phyloP scores from a whole-genome alignment of 257 asterid species.

The Solanum rostratum region DNA sequence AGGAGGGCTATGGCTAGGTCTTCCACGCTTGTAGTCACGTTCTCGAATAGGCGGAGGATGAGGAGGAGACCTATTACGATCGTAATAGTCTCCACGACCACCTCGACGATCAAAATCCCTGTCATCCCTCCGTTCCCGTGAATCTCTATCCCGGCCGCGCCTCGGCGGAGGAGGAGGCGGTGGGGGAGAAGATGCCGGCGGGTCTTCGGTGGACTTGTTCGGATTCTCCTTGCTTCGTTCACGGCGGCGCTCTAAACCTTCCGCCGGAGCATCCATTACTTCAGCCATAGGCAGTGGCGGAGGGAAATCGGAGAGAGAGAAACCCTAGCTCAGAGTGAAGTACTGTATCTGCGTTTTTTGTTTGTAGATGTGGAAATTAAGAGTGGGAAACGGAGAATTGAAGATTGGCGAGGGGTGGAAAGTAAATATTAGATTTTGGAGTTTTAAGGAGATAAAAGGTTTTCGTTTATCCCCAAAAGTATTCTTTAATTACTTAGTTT shows the following conservation, averaged over 20 bases:
- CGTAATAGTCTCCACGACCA: conserved; percentile 57
- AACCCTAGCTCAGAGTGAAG: conserved; percentile 4
- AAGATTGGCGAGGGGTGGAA: background rate
- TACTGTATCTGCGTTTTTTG: background rate
- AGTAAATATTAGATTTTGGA: background rate
- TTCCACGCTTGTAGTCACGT: conserved; percentile 65
- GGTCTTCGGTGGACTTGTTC: conserved; percentile 25
- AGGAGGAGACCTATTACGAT: conserved; percentile 70
- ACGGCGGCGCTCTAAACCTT: conserved; percentile 17
- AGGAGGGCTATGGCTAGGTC: conserved; percentile 82
- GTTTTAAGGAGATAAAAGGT: background rate
- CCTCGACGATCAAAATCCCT: conserved; percentile 58
- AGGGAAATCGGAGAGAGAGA: background rate
- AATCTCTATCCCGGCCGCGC: conserved; percentile 62
- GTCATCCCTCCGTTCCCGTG: conserved; percentile 73
- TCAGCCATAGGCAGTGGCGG: conserved; percentile 33
- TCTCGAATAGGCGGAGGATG: conserved; percentile 42
- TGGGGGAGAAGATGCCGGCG: conserved; percentile 44
- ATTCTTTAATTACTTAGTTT: background rate
- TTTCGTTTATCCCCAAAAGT: background rate
- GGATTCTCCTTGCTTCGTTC: conserved; percentile 13
- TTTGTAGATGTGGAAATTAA: background rate
- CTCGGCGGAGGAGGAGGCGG: conserved; percentile 25
- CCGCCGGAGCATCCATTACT: conserved; percentile 22
- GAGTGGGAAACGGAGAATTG: background rate